A percentile compares a stretch with the other conserved stretches of the same genome.
Evolutionary conservation across 106 monocot species (phyloP).

Genomic region (Apostasia shenzhenica): DNA sequence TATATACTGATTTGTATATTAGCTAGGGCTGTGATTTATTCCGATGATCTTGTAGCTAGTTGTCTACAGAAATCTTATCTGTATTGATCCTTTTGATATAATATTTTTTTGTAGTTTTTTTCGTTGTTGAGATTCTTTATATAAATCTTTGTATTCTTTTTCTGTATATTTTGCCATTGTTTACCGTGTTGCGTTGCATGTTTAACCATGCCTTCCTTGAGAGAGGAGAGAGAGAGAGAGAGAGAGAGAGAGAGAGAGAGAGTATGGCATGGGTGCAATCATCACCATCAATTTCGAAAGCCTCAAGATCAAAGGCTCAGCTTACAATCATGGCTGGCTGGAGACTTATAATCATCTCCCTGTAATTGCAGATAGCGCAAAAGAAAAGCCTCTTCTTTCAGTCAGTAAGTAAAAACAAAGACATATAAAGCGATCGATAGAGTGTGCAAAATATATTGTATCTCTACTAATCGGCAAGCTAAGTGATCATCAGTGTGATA

Average conservation of each 20-base stretch:
- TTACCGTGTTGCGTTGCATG: no score
- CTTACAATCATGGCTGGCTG: neutral
- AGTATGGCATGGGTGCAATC: constrained; percentile 5
- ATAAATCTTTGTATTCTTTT: no score
- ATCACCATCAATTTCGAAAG: constrained; percentile 9
- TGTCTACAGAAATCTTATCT: no score
- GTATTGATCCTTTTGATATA: no score
- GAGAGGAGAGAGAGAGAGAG: constrained; percentile 12
- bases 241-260: constrained; percentile 1
- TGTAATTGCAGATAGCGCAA: constrained; percentile 8
- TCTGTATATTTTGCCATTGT: no score
- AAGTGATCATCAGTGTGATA: neutral
- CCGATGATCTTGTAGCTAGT: no score
- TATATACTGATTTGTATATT: no score
- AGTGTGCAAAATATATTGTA: neutral
- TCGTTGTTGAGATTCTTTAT: no score
- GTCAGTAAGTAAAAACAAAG: neutral
- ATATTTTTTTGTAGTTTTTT: no score
- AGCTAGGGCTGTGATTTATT: no score
- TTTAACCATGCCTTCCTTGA: neutral
- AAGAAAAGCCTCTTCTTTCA: constrained; percentile 8
- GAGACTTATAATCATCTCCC: constrained; percentile 8
- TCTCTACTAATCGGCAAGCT: neutral
- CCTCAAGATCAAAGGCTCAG: constrained; percentile 4
- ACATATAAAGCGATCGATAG: neutral